A percentile compares a stretch with the other conserved stretches of the same genome.
Evolutionary conservation across 2,329 filamentous ascomycete species (phyloP).

Genomic region (Lasiodiplodia sp.): DNA sequence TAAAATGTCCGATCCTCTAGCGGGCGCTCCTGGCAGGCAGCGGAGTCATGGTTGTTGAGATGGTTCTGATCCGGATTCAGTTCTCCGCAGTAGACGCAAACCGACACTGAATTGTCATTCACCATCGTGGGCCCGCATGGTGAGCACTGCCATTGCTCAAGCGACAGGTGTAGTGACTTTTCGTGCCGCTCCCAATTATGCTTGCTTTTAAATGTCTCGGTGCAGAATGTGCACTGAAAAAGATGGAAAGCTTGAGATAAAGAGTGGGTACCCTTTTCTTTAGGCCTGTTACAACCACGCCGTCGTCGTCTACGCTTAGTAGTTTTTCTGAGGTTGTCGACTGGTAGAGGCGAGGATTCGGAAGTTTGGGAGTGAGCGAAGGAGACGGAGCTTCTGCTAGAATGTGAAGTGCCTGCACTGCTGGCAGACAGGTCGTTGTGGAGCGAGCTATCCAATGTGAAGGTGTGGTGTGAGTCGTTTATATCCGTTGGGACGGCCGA

Average conservation of each 20-base stretch:
- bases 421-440: slow-evolving; percentile 35
- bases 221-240: slow-evolving; percentile 42
- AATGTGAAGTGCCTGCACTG: slow-evolving; percentile 37
- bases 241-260: slow-evolving; percentile 20
- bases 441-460: slow-evolving; percentile 29
- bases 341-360: slow-evolving; percentile 32
- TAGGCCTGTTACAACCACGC: too few relatives aligned
- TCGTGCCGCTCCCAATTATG: slow-evolving; percentile 42
- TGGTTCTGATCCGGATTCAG: slow-evolving; percentile 33
- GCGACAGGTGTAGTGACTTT: slow-evolving; percentile 39
- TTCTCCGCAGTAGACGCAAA: slow-evolving; percentile 36
- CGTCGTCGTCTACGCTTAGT: neutral
- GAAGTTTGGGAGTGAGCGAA: slow-evolving; percentile 30
- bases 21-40: slow-evolving; percentile 35
- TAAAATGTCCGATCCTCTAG: slow-evolving; percentile 40
- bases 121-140: slow-evolving; percentile 33
- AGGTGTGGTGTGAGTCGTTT: too few relatives aligned
- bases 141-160: slow-evolving; percentile 40
- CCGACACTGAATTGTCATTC: slow-evolving; percentile 29
- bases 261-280: too few relatives aligned
- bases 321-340: neutral
- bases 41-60: slow-evolving; percentile 36
- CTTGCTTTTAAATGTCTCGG: slow-evolving; percentile 41
- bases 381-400: slow-evolving; percentile 31
- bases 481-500: slow-evolving; percentile 15